Percentiles rank a stretch among this genome's conserved stretches.
These are phyloP conservation scores for Stephanodiscus triporus DNA, from an alignment of 108 stramenopile genomes.

Conservation along the genomic window DNA sequence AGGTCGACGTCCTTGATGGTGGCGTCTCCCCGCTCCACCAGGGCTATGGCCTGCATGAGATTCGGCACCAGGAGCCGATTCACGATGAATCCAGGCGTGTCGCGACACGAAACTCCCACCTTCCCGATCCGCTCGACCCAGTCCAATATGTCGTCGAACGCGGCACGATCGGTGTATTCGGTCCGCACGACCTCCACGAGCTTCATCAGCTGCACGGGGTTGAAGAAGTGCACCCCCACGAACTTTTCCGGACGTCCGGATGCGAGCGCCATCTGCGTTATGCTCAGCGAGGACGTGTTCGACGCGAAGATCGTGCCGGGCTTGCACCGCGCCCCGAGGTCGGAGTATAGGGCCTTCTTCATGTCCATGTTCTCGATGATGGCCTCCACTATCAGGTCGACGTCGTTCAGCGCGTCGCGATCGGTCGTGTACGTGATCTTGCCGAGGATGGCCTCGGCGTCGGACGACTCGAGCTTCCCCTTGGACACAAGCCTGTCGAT, in stretches of 20 bases:
- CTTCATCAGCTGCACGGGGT: constrained; percentile 98
- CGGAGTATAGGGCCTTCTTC: constrained; percentile 85
- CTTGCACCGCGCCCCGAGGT: constrained; percentile 79
- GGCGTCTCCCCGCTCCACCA: constrained; percentile 96
- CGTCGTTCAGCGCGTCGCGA: constrained; percentile 68
- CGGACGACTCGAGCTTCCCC: constrained; percentile 64
- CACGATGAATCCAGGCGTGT: constrained; percentile 99
- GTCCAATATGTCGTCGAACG: constrained; percentile 78
- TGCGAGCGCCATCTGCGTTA: constrained; percentile 91
- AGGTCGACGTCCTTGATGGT: constrained; percentile 92
- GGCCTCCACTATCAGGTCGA: constrained; percentile 94
- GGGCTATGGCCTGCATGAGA: constrained; percentile 89
- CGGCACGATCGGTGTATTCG: constrained; percentile 80
- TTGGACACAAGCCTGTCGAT: constrained; percentile 84
- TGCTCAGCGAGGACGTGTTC: constrained; percentile 92
- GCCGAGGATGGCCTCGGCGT: constrained; percentile 60
- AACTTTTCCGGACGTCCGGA: constrained; percentile 91
- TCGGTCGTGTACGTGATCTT: constrained; percentile 88
- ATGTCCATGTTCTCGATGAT: constrained; percentile 95
- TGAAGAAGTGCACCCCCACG: constrained; percentile 99
- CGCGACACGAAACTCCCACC: constrained; percentile 88
- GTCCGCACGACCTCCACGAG: constrained; percentile 96
- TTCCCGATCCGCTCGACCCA: constrained; percentile 92
- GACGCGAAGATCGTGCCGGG: constrained; percentile 91
- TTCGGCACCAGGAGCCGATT: constrained; percentile 95